A percentile compares a stretch with the other conserved stretches of the same genome.
phyloP scores from a whole-genome alignment of 1,284 basidiomycete species.

The Kalmanozyma brasiliensis region DNA sequence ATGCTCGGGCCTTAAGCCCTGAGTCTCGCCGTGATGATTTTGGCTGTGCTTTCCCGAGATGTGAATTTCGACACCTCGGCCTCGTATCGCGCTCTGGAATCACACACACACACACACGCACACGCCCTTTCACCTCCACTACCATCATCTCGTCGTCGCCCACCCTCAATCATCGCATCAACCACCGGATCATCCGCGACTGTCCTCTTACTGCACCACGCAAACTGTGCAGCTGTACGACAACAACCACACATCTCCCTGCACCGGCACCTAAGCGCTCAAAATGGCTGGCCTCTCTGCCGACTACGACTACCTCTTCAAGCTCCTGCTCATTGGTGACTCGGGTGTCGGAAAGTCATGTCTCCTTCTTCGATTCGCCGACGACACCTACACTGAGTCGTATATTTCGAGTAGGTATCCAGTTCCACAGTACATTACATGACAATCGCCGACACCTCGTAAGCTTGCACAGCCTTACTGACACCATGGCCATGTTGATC shows the following conservation, averaged over 20 bases:
- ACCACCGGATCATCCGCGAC: too few species aligned
- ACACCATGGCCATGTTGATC: too few species aligned
- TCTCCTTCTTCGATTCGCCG: slow-evolving; percentile 70
- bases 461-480: neutral
- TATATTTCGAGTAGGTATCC: slow-evolving; percentile 69
- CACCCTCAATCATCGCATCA: neutral
- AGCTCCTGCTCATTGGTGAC: slow-evolving; percentile 73
- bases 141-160: slow-evolving; percentile 11
- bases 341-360: slow-evolving; percentile 92
- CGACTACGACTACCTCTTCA: slow-evolving; percentile 68
- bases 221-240: neutral
- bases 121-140: slow-evolving; percentile 13
- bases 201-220: neutral
- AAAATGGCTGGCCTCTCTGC: slow-evolving; percentile 61
- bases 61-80: neutral
- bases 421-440: too few species aligned
- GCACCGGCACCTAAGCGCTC: neutral
- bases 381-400: slow-evolving; percentile 71
- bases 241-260: neutral
- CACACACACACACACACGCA: too few species aligned
- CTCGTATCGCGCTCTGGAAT: slow-evolving; percentile 1
- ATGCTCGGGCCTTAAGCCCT: slow-evolving; percentile 14
- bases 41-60: slow-evolving; percentile 7
- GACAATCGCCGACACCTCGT: too few species aligned
- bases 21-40: slow-evolving; percentile 3